These are phyloP conservation scores for button mushroom (Agaricus bisporus) DNA, from an alignment of 768 basidiomycete species.

Conservation along the genomic window DNA sequence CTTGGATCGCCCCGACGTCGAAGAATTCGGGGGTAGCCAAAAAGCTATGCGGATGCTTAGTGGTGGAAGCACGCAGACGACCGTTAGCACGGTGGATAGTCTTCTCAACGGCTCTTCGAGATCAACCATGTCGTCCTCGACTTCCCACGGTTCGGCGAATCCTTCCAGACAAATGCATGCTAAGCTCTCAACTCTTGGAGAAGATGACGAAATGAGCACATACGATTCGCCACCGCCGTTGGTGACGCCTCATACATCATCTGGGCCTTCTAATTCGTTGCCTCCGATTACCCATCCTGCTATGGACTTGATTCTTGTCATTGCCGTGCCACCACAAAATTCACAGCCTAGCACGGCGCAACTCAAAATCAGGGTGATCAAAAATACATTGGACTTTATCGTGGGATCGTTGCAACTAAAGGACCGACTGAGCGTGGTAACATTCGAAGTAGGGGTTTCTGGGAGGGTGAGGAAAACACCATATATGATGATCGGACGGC, in stretches of 20 bases:
- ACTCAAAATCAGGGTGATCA: conserved; percentile 87
- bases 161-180: conserved; percentile 28
- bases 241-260: conserved; percentile 66
- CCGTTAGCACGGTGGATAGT: conserved; percentile 61
- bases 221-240: conserved; percentile 54
- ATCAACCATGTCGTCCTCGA: conserved; percentile 69
- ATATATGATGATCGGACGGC: conserved; percentile 69
- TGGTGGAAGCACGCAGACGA: conserved; percentile 57
- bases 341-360: conserved; percentile 72
- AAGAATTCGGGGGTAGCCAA: conserved; percentile 73
- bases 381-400: conserved; percentile 81
- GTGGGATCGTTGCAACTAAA: conserved; percentile 67
- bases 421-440: conserved; percentile 86
- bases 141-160: conserved; percentile 57
- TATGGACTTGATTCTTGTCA: conserved; percentile 87
- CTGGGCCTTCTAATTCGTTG: conserved; percentile 75
- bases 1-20: conserved; percentile 43
- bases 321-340: conserved; percentile 75
- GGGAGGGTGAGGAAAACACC: conserved; percentile 91
- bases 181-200: conserved; percentile 63
- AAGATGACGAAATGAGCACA: conserved; percentile 59
- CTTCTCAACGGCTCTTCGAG: conserved; percentile 61
- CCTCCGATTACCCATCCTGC: conserved; percentile 80
- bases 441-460: conserved; percentile 83
- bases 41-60: conserved; percentile 79